A percentile compares a stretch with the other conserved stretches of the same genome.
Evolutionary conservation across 352 stramenopile genomes (phyloP).

Genomic region (Phytopythium ostracodes): DNA sequence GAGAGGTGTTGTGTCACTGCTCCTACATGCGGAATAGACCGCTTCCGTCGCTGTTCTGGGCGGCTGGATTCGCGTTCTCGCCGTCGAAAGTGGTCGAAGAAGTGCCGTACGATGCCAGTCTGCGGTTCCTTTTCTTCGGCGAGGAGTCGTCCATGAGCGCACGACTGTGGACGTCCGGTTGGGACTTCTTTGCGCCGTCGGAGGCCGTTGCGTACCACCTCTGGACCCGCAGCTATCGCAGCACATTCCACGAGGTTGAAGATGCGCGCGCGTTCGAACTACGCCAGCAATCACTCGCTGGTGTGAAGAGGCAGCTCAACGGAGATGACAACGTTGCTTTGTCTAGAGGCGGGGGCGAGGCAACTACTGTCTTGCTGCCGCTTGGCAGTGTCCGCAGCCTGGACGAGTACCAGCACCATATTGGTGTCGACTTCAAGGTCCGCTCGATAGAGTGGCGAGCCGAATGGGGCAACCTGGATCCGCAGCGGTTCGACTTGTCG

Average conservation of each 20-base stretch:
- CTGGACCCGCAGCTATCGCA: conserved; percentile 80
- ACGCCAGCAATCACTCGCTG: conserved; percentile 20
- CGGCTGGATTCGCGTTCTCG: conserved; percentile 72
- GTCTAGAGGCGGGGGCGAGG: background rate
- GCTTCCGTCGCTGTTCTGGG: conserved; percentile 60
- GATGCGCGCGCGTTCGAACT: conserved; percentile 21
- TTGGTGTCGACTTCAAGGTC: conserved; percentile 46
- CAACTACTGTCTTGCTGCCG: conserved; percentile 3
- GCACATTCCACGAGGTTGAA: conserved; percentile 72
- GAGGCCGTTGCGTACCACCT: conserved; percentile 85
- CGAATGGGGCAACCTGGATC: conserved; percentile 55
- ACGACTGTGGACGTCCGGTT: conserved; percentile 87
- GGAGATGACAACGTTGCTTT: background rate
- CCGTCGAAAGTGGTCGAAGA: conserved; percentile 39
- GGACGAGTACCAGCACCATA: conserved; percentile 39
- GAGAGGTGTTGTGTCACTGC: background rate
- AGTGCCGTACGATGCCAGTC: conserved; percentile 82
- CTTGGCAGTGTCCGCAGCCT: conserved; percentile 36
- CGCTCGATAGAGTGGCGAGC: conserved; percentile 43
- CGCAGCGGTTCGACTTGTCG: conserved; percentile 57
- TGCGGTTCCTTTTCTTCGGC: conserved; percentile 93
- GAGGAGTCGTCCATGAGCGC: conserved; percentile 92
- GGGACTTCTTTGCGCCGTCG: conserved; percentile 88
- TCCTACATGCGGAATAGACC: conserved; percentile 30
- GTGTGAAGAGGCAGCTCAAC: conserved; percentile 23